phyloP scores from a whole-genome alignment of 257 asterid genomes.

The Rhazya stricta region DNA sequence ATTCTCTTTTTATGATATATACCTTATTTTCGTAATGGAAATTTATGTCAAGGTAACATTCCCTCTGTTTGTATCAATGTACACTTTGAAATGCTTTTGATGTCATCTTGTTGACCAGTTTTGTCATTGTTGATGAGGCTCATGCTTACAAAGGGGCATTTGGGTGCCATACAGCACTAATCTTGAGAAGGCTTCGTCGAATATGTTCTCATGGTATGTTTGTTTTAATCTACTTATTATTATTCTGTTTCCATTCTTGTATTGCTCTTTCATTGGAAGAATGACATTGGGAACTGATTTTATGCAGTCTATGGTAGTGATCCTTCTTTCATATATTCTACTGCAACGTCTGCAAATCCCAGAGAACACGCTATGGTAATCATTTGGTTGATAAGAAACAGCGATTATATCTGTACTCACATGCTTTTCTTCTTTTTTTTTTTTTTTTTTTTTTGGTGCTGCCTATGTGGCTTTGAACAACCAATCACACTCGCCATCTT shows the following conservation, averaged over 20 bases:
- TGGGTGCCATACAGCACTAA: conserved; percentile 91
- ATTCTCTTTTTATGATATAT: conserved; percentile 9
- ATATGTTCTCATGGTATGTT: conserved; percentile 78
- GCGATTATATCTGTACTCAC: conserved; percentile 1
- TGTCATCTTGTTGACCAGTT: conserved; percentile 36
- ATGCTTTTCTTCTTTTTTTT: conserved; percentile 1
- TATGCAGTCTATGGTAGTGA: conserved; percentile 80
- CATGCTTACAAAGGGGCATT: conserved; percentile 89
- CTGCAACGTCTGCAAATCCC: conserved; percentile 97
- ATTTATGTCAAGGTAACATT: background rate
- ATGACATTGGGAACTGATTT: conserved; percentile 30
- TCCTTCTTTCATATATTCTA: conserved; percentile 88
- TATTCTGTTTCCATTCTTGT: conserved; percentile 15
- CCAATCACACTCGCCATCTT: background rate
- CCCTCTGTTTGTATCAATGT: conserved; percentile 2
- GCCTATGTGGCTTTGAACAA: background rate
- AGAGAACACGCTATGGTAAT: conserved; percentile 84
- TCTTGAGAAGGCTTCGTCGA: conserved; percentile 86
- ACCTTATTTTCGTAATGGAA: background rate
- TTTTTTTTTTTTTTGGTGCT: no score
- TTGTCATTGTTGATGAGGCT: conserved; percentile 84
- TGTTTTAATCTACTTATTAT: conserved; percentile 18
- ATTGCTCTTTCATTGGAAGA: conserved; percentile 13
- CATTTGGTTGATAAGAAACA: conserved; percentile 23
- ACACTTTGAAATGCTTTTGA: conserved; percentile 7